Conservation (phyloP, 2,329 filamentous ascomycete genomes). For the Helotiales sp. region DNA sequence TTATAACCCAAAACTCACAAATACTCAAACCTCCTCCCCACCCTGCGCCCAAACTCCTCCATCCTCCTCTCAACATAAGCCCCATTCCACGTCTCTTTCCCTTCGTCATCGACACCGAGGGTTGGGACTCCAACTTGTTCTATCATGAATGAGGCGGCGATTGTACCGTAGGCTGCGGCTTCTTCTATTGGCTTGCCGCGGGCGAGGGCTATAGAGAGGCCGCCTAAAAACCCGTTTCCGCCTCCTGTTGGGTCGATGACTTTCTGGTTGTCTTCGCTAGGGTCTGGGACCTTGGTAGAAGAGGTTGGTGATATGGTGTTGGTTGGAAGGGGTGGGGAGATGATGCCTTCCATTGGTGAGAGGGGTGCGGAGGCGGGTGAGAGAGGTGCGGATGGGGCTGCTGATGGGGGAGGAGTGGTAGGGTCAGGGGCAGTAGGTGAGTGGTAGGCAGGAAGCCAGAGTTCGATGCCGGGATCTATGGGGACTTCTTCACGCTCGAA, state of each 20-base stretch:
- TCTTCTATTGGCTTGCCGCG: slow-evolving; percentile 63
- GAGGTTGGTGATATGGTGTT: no score
- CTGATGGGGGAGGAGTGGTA: no score
- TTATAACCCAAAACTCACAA: not conserved
- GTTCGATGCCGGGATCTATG: slow-evolving; percentile 51
- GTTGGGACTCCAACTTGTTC: slow-evolving; percentile 86
- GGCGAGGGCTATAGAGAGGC: slow-evolving; percentile 58
- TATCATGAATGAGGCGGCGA: slow-evolving; percentile 90
- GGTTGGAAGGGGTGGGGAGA: no score
- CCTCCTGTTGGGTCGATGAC: slow-evolving; percentile 94
- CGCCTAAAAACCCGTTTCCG: slow-evolving; percentile 82
- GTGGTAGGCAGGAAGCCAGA: slow-evolving; percentile 81
- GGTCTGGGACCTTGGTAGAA: no score
- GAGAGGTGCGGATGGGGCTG: no score
- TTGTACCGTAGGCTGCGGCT: slow-evolving; percentile 74
- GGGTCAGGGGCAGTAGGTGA: no score
- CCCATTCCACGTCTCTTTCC: slow-evolving; percentile 62
- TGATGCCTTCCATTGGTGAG: no score
- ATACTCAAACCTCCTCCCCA: not conserved
- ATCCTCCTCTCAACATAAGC: slow-evolving; percentile 53
- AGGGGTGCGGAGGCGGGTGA: no score
- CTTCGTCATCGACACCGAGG: slow-evolving; percentile 45
- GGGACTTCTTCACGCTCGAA: slow-evolving; percentile 56
- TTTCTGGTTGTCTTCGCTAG: slow-evolving; percentile 32
- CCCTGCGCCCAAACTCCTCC: slow-evolving; percentile 42